Base-by-base conservation (phyloP, 2,329 filamentous ascomycete genomes). In the Phyllachora maydis region DNA sequence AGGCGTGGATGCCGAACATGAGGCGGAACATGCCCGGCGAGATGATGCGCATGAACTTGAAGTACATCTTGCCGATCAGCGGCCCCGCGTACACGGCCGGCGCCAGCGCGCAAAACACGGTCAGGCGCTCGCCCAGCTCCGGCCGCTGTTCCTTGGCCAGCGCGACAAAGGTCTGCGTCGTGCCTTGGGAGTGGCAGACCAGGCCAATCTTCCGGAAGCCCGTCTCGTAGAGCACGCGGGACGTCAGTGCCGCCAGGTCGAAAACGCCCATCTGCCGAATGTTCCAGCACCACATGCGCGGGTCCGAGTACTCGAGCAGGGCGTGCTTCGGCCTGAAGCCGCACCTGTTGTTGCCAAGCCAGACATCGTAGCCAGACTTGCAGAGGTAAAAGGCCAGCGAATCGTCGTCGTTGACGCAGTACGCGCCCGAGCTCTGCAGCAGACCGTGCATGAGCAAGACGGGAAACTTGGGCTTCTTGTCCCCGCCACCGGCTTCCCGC, bases 241-340 rank as follows among this genome's bases (percentile, higher is more conserved):
- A 78, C 2, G 76, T 63, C 16, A 93, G 58, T 0, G 83, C 82
- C 0, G 83, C 63, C 3, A 95, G 59, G 41, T 95, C 85, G 40
- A 90, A 67, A 1, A 83, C 72, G 4, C 82, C 85, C 76, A 93
- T 90, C 39, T 92, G 79, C 0, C 78, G 67, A 26, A 93, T 90
- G 34, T 91, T 91, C 85, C 85, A 95, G 19, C 72, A 69, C 85
- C 85, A 93, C 78, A 93, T 90, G 15, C 82, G 65, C 2, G 85
- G 83, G 39, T 95, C 85, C 3, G 53, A 52, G 33, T 75, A 69
- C 3, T 65, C 49, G 18, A 93, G 60, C 12, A 71, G 48, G 3
- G 59, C 63, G 40, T 95, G 85, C 32, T 69, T 64, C 1, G 85
- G 83, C 1, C 63, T 54, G 46, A 88, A 81, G 2, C 83, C 83